Base-by-base conservation (phyloP, 2,329 filamentous ascomycete species). In the Celoporthe dispersa region DNA sequence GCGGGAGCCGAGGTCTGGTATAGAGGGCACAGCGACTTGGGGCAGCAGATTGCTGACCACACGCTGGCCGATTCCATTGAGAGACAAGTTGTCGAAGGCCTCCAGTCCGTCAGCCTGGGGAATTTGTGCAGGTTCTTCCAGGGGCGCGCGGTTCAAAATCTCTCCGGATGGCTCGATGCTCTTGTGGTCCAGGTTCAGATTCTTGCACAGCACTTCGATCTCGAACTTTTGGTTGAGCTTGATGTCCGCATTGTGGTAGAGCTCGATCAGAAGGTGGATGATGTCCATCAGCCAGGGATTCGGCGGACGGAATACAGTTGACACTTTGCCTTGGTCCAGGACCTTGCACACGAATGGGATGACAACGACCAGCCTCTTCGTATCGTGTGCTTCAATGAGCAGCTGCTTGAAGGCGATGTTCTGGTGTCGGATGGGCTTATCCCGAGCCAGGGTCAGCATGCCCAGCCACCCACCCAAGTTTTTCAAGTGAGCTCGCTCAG, bases 211-310 rank as follows among this genome's bases (percentile, higher is more conserved):
- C 35, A 99, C 94, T 80, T 99, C 96, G 70, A 99, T 98, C 80
- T 99, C 96, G 75, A 99, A 99, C 76, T 98, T 99, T 66, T 97
- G 90, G 75, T 98, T 98, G 51, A 99, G 87, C 79, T 98, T 98
- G 68, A 99, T 84, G 75, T 98, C 95, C 19, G 93, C 94, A 76
- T 92, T 92, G 77, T 97, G 92, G 77, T 99, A 99, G 4, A 99
- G 86, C 77, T 99, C 97, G 75, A 97, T 93, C 48, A 99, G 86
- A 9, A 98, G 85, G 73, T 93, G 89, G 68, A 99, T 89, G 67
- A 99, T 96, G 76, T 99, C 96, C 92, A 98, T 97, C 60, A 98
- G 81, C 96, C 96, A 99, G 1, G 96, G 96, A 76, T 99, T 99
- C 1, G 96, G 96, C 14, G 95, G 94, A 69, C 90, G 92, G 82